Evolutionary conservation across 176 grass and related monocot genomes (phyloP).

Genomic region (Phoenix roebelenii): DNA sequence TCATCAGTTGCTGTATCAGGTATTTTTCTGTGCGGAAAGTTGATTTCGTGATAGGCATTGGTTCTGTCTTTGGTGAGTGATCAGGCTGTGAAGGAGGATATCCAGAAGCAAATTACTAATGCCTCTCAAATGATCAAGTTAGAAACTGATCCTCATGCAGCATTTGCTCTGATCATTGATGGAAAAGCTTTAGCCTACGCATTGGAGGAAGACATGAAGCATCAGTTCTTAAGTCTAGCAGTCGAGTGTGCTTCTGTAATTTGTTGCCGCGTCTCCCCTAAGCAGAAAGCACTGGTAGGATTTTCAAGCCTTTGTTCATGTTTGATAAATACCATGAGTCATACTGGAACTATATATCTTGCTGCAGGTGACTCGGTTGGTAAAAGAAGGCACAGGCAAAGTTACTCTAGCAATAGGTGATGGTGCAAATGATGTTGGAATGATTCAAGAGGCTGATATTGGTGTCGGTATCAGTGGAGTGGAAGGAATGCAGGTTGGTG

Average conservation of each 20-base stretch:
- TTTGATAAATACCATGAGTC: background rate
- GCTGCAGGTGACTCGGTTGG: conserved; percentile 78
- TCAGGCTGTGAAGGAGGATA: conserved; percentile 80
- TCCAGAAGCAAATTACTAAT: conserved; percentile 80
- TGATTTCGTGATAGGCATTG: conserved; percentile 42
- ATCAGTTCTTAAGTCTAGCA: conserved; percentile 83
- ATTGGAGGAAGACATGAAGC: conserved; percentile 85
- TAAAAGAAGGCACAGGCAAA: conserved; percentile 95
- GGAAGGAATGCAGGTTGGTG: conserved; percentile 91
- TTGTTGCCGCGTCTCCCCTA: conserved; percentile 93
- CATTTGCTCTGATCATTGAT: conserved; percentile 98
- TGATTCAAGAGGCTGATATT: conserved; percentile 99
- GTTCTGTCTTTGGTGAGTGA: conserved; percentile 48
- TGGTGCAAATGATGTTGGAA: conserved; percentile 99
- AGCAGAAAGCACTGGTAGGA: conserved; percentile 91
- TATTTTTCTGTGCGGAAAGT: conserved; percentile 33
- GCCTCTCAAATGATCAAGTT: conserved; percentile 89
- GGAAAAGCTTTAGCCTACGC: conserved; percentile 79
- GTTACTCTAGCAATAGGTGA: conserved; percentile 95
- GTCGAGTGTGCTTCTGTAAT: conserved; percentile 92
- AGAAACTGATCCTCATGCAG: conserved; percentile 89
- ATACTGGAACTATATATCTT: conserved; percentile 1
- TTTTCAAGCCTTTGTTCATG: too few relatives aligned
- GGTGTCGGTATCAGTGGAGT: conserved; percentile 99
- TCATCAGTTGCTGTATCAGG: conserved; percentile 10